Evolutionary conservation across 2,329 filamentous ascomycete species (phyloP).

Genomic region (Pezicula carpinea): DNA sequence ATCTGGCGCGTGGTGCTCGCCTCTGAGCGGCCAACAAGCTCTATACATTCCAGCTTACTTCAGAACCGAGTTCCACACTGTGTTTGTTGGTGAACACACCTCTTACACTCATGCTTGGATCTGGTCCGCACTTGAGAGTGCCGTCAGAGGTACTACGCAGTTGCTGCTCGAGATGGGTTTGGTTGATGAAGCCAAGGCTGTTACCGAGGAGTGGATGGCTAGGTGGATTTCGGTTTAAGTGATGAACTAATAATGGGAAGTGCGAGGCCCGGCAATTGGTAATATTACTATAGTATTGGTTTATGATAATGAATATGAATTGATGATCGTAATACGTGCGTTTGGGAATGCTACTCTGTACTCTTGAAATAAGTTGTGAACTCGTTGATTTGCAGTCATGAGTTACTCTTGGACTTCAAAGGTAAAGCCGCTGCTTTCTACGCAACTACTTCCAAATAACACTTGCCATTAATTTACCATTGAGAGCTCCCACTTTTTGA

Average conservation of each 20-base stretch:
- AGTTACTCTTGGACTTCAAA: no score
- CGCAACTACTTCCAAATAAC: no score
- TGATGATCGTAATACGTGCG: no score
- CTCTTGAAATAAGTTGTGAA: no score
- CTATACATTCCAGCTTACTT: conserved; percentile 70
- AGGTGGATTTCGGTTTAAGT: conserved; percentile 52
- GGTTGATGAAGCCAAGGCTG: conserved; percentile 64
- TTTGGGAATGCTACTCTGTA: no score
- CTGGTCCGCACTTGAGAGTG: conserved; percentile 61
- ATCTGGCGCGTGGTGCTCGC: conserved; percentile 57
- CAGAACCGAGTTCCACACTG: conserved; percentile 57
- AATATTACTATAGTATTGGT: no score
- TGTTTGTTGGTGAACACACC: conserved; percentile 67
- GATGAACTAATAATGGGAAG: neutral
- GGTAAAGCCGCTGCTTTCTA: no score
- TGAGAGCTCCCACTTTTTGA: no score
- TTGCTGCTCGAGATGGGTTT: conserved; percentile 59
- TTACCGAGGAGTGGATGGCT: conserved; percentile 64
- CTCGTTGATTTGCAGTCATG: no score
- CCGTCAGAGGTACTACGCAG: conserved; percentile 60
- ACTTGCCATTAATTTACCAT: no score
- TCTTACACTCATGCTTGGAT: conserved; percentile 71
- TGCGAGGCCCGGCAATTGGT: no score
- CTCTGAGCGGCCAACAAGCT: conserved; percentile 60
- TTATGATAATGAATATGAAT: no score